Conservation (phyloP, 768 basidiomycete genomes). For the Mycena filopes region DNA sequence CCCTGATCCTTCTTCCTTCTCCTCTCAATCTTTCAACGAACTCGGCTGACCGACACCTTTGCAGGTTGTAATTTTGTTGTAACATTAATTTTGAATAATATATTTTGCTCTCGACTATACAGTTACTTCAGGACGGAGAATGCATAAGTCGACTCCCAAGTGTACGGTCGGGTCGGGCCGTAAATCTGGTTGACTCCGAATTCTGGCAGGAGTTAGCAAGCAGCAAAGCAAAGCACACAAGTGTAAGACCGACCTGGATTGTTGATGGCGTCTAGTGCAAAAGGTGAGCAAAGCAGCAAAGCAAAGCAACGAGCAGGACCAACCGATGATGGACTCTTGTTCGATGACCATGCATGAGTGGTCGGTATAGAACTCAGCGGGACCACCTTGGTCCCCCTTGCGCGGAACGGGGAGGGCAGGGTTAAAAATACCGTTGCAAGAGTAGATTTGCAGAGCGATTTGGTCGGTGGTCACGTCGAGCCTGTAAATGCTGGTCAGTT, state of each 20-base stretch:
- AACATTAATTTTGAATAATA: neutral
- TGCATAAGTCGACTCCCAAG: constrained; percentile 53
- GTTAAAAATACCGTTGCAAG: constrained; percentile 54
- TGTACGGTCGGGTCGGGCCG: constrained; percentile 48
- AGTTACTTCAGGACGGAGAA: constrained; percentile 43
- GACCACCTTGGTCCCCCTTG: constrained; percentile 55
- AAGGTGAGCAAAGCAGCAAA: neutral
- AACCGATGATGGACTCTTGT: constrained; percentile 53
- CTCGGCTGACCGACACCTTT: too few relatives aligned
- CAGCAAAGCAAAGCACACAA: too few relatives aligned
- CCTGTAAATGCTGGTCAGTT: constrained; percentile 32
- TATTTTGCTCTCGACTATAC: neutral
- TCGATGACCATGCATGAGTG: constrained; percentile 59
- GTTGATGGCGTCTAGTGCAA: constrained; percentile 51
- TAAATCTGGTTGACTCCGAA: constrained; percentile 57
- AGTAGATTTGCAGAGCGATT: constrained; percentile 58
- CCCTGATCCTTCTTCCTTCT: constrained; percentile 50
- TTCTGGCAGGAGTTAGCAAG: too few relatives aligned
- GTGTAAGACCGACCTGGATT: too few relatives aligned
- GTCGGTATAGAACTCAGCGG: constrained; percentile 44
- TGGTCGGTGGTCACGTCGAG: constrained; percentile 58
- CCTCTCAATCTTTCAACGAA: neutral
- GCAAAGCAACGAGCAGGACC: neutral
- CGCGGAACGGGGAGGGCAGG: constrained; percentile 49
- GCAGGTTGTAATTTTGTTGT: too few relatives aligned